Evolutionary conservation across 1,139 yeast genomes (phyloP), one percentile per base, ranked within the genome.

Genomic region (Pichia kudriavzevii): DNA sequence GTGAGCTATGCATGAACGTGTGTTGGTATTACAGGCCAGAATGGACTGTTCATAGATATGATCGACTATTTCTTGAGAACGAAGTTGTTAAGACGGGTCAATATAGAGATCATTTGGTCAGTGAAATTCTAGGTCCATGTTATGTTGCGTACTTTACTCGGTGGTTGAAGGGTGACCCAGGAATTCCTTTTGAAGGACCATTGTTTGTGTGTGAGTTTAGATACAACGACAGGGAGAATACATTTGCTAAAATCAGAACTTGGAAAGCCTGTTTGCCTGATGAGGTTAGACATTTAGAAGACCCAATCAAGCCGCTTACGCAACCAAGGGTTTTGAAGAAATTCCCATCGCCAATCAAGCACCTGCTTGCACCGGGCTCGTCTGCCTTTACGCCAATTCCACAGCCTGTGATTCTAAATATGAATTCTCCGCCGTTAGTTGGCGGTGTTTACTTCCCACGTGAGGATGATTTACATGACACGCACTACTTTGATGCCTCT

Each of bases 231-330:
- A 71, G 74, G 39, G 94, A 83, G 51, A 85, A 84, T 55, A 80
- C 79, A 19, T 91, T 91, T 66, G 91, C 91, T 61, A 80, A 93
- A 55, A 91, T 91, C 51, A 75, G 97, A 54, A 91, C 98, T 1
- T 91, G 98, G 98, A 91, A 85, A 58, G 97, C 96, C 4, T 91
- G 98, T 64, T 70, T 91, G 46, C 98, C 98, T 0, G 98, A 91
- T 59, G 98, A 88, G 55, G 83, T 88, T 26, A 75, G 97, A 52
- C 88, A 82, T 44, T 70, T 75, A 34, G 81, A 78, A 38, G 97
- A 91, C 56, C 85, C 85, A 31, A 88, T 93, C 47, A 78, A 79
- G 28, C 73, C 77, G 2, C 55, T 61, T 20, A 76, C 75, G 17
- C 62, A 75, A 22, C 60, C 70, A 38, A 72, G 94, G 50, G 75